Evolutionary conservation across 2,329 filamentous ascomycete genomes (phyloP).

Genomic region (Diaporthe destruens): DNA sequence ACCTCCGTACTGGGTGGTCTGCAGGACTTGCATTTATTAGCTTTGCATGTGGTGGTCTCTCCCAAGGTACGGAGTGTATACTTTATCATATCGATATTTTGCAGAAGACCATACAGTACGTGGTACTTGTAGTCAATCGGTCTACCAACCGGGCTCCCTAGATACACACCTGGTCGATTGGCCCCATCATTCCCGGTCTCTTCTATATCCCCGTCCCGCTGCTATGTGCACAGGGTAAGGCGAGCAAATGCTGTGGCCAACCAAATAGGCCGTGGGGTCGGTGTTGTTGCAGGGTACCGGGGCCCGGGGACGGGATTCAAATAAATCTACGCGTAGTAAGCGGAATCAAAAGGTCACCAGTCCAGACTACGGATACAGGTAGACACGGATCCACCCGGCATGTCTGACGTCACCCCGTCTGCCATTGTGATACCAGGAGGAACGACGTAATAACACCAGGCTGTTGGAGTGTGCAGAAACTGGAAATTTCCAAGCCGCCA

Average conservation of each 20-base stretch:
- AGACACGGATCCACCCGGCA: conserved; percentile 10
- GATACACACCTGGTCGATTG: neutral
- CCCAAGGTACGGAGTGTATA: too few relatives aligned
- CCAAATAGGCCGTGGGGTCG: neutral
- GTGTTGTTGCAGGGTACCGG: conserved; percentile 9
- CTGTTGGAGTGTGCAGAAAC: conserved; percentile 3
- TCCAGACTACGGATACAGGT: neutral
- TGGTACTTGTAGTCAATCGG: neutral
- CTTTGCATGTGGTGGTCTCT: too few relatives aligned
- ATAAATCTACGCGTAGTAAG: neutral
- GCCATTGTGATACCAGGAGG: too few relatives aligned
- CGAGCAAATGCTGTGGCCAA: neutral
- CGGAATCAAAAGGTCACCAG: conserved; percentile 10
- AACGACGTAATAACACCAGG: conserved; percentile 11
- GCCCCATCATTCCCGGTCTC: neutral
- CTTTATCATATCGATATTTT: too few relatives aligned
- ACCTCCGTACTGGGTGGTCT: too few relatives aligned
- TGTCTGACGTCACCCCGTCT: conserved; percentile 21
- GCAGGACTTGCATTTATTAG: too few relatives aligned
- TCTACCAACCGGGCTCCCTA: neutral
- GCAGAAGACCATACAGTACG: neutral
- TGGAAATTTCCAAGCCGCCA: conserved; percentile 21
- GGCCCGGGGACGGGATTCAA: conserved; percentile 10
- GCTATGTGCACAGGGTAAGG: neutral
- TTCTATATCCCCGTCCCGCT: too few relatives aligned